Conservation (phyloP, 768 basidiomycete species). For the Leccinum sublutescens region DNA sequence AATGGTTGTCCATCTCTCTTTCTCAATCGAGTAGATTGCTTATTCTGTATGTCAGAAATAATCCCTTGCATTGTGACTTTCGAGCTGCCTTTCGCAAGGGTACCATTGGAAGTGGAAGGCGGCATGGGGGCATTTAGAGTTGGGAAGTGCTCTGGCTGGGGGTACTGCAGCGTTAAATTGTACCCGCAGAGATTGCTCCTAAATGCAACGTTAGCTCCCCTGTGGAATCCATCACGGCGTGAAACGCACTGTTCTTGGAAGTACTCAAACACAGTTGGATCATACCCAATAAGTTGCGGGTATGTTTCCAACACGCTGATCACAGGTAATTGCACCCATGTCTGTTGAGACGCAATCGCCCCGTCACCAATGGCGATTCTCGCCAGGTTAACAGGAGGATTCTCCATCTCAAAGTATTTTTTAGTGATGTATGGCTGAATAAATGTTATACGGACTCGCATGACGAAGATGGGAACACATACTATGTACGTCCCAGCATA, state of each 20-base stretch:
- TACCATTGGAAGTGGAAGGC: no score
- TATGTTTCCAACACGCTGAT: slow-evolving; percentile 66
- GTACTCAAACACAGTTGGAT: slow-evolving; percentile 62
- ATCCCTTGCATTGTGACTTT: no score
- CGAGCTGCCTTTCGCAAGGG: no score
- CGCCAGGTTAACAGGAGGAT: slow-evolving; percentile 63
- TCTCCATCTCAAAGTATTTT: slow-evolving; percentile 55
- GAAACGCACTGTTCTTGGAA: slow-evolving; percentile 63
- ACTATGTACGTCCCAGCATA: slow-evolving; percentile 72
- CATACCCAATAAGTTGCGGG: slow-evolving; percentile 73
- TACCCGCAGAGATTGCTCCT: slow-evolving; percentile 64
- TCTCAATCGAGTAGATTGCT: no score
- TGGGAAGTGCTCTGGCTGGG: slow-evolving; percentile 54
- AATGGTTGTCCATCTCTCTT: no score
- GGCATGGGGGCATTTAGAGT: slow-evolving; percentile 4
- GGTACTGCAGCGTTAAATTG: slow-evolving; percentile 66
- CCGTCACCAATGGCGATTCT: slow-evolving; percentile 73
- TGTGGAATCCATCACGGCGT: background rate
- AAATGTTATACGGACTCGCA: background rate
- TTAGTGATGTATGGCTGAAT: slow-evolving; percentile 74
- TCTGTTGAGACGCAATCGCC: slow-evolving; percentile 42
- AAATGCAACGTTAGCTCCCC: slow-evolving; percentile 1
- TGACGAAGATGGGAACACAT: slow-evolving; percentile 33
- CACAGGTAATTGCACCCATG: slow-evolving; percentile 46
- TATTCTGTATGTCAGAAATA: no score